phyloP scores from a whole-genome alignment of 139 green algal species.

The Chlamydomonas eustigma region DNA sequence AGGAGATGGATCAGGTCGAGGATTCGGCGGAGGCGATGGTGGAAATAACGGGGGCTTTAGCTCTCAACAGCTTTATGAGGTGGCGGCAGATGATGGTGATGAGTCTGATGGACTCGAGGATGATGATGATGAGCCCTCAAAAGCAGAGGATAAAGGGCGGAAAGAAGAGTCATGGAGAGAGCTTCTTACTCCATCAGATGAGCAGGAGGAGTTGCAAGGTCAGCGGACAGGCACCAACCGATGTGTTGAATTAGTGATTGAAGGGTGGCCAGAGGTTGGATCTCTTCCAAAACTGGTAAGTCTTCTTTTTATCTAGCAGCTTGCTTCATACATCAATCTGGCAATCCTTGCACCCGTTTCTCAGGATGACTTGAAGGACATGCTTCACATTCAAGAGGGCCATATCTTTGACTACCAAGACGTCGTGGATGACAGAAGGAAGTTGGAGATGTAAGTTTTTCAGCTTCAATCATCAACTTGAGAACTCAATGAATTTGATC shows the following conservation, averaged over 20 bases:
- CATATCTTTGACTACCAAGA: constrained; percentile 56
- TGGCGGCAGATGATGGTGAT: constrained; percentile 11
- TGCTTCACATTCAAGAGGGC: constrained; percentile 52
- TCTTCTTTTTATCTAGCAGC: neutral
- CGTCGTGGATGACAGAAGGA: constrained; percentile 45
- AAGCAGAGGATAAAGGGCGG: constrained; percentile 16
- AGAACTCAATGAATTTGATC: neutral
- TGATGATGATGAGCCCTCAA: constrained; percentile 15
- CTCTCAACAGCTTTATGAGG: constrained; percentile 22
- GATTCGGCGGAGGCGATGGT: constrained; percentile 32
- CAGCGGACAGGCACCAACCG: constrained; percentile 40
- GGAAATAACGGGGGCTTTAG: constrained; percentile 17
- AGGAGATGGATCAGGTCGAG: constrained; percentile 31
- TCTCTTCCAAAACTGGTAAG: constrained; percentile 38
- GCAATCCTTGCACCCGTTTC: neutral
- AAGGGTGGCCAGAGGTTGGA: constrained; percentile 52
- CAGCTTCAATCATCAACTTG: neutral
- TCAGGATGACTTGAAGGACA: constrained; percentile 45
- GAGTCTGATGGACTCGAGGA: constrained; percentile 13
- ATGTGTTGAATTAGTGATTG: constrained; percentile 56
- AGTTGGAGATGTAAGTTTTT: constrained; percentile 46
- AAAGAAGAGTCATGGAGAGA: constrained; percentile 23
- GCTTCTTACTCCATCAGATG: constrained; percentile 25
- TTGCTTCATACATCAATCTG: neutral
- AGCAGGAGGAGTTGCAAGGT: constrained; percentile 20